These are phyloP conservation scores for Penicillium atrosanguineum DNA, from an alignment of 495 filamentous ascomycete genomes.

Conservation along the genomic window DNA sequence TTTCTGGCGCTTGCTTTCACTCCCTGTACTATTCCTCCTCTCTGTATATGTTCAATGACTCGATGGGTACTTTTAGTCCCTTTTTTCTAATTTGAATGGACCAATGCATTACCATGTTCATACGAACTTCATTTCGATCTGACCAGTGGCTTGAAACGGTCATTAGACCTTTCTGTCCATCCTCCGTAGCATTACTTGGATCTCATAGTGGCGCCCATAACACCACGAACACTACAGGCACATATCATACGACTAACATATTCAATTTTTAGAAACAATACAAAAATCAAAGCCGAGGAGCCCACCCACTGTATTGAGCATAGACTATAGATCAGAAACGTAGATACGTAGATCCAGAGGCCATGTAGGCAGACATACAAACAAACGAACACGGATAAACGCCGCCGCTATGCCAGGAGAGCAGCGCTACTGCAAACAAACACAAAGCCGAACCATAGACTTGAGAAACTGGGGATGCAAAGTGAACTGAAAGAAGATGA, in stretches of 20 bases:
- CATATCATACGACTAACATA: not conserved
- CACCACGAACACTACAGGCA: not conserved
- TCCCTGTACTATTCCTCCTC: conserved; percentile 23
- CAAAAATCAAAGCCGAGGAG: not conserved
- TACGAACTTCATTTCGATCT: not conserved
- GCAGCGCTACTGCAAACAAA: conserved; percentile 28
- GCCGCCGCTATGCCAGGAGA: conserved; percentile 42
- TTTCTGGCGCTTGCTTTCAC: conserved; percentile 16
- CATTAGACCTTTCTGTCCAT: not conserved
- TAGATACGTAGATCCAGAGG: not conserved
- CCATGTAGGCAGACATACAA: not conserved
- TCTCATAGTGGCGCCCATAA: too few relatives aligned
- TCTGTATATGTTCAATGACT: conserved; percentile 27
- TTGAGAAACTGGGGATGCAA: not conserved
- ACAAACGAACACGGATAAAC: conserved; percentile 24
- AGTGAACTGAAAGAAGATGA: conserved; percentile 1
- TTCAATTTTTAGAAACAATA: not conserved
- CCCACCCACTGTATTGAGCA: not conserved
- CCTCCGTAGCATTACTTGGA: not conserved
- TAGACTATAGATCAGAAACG: not conserved
- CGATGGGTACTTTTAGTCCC: conserved; percentile 14
- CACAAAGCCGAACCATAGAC: conserved; percentile 5
- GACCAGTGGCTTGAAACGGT: not conserved
- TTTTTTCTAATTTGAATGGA: conserved; percentile 22
- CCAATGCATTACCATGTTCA: conserved; percentile 13